Percentiles rank a stretch among this genome's conserved stretches.
phyloP scores from a whole-genome alignment of 1,139 yeast genomes.

The Suhomyces guaymorum region DNA sequence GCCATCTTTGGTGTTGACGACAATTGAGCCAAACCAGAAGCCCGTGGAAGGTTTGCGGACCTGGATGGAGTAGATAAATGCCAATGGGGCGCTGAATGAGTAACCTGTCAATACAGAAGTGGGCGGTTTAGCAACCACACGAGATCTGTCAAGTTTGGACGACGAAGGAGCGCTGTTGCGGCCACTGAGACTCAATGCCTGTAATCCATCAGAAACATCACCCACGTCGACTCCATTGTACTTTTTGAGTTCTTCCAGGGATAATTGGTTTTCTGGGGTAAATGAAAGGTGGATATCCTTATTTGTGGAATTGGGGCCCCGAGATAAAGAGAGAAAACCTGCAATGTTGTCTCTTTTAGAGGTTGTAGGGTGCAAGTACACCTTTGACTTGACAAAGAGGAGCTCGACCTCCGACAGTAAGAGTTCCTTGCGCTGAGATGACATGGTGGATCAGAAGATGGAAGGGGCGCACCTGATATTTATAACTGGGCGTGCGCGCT shows the following conservation, averaged over 20 bases:
- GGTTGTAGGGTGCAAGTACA: conserved; percentile 78
- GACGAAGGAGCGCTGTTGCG: conserved; percentile 1
- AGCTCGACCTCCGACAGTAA: conserved; percentile 38
- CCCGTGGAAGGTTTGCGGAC: conserved; percentile 80
- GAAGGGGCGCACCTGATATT: no score
- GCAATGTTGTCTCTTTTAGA: conserved; percentile 72
- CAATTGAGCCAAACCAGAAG: conserved; percentile 89
- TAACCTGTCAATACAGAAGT: conserved; percentile 57
- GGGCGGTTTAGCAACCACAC: conserved; percentile 52
- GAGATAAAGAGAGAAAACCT: conserved; percentile 70
- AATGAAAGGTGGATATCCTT: conserved; percentile 69
- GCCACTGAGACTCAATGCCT: conserved; percentile 19
- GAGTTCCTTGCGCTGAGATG: no score
- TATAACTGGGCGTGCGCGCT: no score
- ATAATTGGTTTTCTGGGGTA: conserved; percentile 65
- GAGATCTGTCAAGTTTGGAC: conserved; percentile 13
- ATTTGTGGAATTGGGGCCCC: conserved; percentile 53
- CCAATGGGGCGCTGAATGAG: conserved; percentile 62
- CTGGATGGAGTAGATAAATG: conserved; percentile 74
- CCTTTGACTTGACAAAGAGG: conserved; percentile 63
- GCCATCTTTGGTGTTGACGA: conserved; percentile 68
- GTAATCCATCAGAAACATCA: conserved; percentile 23
- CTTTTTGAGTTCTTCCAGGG: conserved; percentile 46
- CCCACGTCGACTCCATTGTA: conserved; percentile 58
- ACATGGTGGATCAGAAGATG: no score